A percentile compares a stretch with the other conserved stretches of the same genome.
These are phyloP conservation scores for Vanderwaltozyma yarrowii DNA, from an alignment of 805 yeast species.

Conservation along the genomic window DNA sequence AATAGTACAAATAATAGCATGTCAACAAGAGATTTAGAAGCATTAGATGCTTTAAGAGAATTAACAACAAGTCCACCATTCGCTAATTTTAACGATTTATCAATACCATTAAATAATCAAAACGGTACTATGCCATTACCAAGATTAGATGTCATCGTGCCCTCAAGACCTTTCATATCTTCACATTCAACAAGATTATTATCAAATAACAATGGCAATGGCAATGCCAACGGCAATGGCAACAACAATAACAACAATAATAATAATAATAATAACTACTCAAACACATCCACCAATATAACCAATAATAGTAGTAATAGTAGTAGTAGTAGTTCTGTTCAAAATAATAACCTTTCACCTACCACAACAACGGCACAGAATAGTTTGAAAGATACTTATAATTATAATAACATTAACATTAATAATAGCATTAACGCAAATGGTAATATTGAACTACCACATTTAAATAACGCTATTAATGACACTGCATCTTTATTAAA, in stretches of 20 bases:
- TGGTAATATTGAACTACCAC: neutral
- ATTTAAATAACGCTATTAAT: neutral
- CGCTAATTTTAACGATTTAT: conserved; percentile 1
- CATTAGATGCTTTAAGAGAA: conserved; percentile 21
- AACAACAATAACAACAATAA: neutral
- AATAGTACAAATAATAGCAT: neutral
- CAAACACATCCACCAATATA: too few relatives aligned
- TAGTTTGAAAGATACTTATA: neutral
- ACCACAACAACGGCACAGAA: conserved; percentile 1
- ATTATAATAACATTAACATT: neutral
- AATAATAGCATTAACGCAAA: neutral
- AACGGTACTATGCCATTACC: conserved; percentile 3
- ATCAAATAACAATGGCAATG: neutral
- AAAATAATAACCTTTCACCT: too few relatives aligned
- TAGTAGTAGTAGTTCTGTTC: too few relatives aligned
- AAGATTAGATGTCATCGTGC: conserved; percentile 4
- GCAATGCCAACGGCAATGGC: neutral
- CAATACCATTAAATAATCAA: neutral
- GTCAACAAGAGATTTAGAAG: conserved; percentile 16
- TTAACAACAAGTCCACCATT: conserved; percentile 16
- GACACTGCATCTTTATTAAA: neutral
- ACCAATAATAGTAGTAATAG: too few relatives aligned
- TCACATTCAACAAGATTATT: conserved; percentile 4
- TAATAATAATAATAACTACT: too few relatives aligned
- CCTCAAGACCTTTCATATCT: conserved; percentile 5